Conservation (phyloP, 805 yeast genomes). For the Ogataea parapolymorpha region DNA sequence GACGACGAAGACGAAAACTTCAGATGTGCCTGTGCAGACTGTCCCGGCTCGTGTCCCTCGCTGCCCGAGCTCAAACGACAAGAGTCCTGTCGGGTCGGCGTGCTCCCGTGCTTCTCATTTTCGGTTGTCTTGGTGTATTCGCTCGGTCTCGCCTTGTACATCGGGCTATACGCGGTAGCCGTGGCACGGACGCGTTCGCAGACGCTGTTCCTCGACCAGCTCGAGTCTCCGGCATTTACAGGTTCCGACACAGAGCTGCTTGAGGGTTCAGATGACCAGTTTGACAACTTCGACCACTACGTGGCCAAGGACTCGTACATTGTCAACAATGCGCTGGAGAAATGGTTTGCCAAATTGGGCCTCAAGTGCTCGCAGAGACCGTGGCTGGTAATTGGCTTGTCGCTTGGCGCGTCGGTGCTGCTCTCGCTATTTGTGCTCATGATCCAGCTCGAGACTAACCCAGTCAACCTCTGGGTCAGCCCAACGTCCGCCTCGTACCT, state of each 20-base stretch:
- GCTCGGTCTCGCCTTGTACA: constrained; percentile 10
- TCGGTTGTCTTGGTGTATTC: constrained; percentile 52
- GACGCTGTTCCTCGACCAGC: constrained; percentile 12
- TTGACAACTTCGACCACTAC: constrained; percentile 18
- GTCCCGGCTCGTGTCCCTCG: constrained; percentile 74
- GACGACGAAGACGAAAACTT: constrained; percentile 53
- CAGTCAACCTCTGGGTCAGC: constrained; percentile 88
- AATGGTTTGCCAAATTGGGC: constrained; percentile 49
- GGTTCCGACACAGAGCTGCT: constrained; percentile 8
- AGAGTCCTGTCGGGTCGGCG: constrained; percentile 53
- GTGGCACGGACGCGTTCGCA: constrained; percentile 6
- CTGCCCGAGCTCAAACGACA: constrained; percentile 45
- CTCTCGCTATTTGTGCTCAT: constrained; percentile 50
- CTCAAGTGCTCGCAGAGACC: constrained; percentile 62
- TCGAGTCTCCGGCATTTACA: constrained; percentile 15
- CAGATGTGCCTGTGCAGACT: constrained; percentile 89
- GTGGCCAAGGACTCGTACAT: constrained; percentile 38
- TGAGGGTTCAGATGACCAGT: constrained; percentile 18
- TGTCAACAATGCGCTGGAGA: constrained; percentile 47
- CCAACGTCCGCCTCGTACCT: constrained; percentile 64
- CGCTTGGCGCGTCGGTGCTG: constrained; percentile 40
- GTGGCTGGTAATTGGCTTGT: constrained; percentile 41
- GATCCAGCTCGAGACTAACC: constrained; percentile 68
- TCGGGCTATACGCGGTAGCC: constrained; percentile 7
- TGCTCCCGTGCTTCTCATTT: constrained; percentile 72